Evolutionary conservation across 2,329 filamentous ascomycete genomes (phyloP).

Genomic region (Samsoniella hepiali): DNA sequence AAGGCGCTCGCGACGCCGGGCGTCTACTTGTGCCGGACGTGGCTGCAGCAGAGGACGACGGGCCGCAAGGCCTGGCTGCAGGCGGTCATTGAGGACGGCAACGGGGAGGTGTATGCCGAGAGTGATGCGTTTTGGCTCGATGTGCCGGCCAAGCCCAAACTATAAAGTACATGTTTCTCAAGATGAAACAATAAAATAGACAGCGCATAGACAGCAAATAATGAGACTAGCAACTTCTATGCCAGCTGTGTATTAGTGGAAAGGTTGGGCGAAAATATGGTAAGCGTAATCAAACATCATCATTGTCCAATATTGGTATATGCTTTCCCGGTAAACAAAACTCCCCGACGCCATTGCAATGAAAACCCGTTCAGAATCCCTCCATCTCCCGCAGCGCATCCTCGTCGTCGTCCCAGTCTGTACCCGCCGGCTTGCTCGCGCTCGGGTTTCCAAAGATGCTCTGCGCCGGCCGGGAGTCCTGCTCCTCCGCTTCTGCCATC

Average conservation of each 20-base stretch:
- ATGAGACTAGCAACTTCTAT: neutral
- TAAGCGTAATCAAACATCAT: neutral
- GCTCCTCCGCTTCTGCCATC: slow-evolving; percentile 47
- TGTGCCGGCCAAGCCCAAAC: neutral
- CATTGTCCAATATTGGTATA: neutral
- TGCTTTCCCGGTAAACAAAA: neutral
- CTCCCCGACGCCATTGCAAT: slow-evolving; percentile 5
- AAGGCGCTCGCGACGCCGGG: slow-evolving; percentile 20
- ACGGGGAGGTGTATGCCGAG: slow-evolving; percentile 7
- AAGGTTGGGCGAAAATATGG: no score
- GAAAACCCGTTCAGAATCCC: slow-evolving; percentile 38
- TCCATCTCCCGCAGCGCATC: slow-evolving; percentile 66
- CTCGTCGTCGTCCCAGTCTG: slow-evolving; percentile 59
- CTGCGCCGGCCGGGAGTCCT: slow-evolving; percentile 17
- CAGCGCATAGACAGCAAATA: neutral
- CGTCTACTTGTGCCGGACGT: slow-evolving; percentile 18
- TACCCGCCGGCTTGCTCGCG: slow-evolving; percentile 20
- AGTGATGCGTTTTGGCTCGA: slow-evolving; percentile 12
- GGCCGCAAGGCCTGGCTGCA: slow-evolving; percentile 24
- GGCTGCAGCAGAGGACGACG: slow-evolving; percentile 18
- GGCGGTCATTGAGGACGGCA: slow-evolving; percentile 20
- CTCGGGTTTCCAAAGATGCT: slow-evolving; percentile 14
- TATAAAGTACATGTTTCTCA: neutral
- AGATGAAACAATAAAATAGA: neutral
- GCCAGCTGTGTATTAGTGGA: neutral